Evolutionary conservation across 2,329 filamentous ascomycete species (phyloP).

Genomic region (Neonectria punicea): DNA sequence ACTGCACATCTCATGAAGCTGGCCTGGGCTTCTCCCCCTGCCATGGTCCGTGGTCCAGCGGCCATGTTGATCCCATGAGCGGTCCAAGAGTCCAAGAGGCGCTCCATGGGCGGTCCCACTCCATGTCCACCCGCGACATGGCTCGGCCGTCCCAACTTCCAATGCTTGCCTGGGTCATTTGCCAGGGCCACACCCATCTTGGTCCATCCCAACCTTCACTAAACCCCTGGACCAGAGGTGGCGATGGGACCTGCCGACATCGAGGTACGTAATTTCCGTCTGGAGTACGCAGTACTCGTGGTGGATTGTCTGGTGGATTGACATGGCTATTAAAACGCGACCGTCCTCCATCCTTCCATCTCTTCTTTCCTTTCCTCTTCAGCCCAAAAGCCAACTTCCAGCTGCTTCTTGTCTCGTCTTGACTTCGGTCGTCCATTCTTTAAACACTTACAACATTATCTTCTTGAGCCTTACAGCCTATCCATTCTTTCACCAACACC

Average conservation of each 20-base stretch:
- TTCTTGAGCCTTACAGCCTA: constrained; percentile 43
- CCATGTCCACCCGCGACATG: constrained; percentile 34
- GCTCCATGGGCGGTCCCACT: constrained; percentile 30
- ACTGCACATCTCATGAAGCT: constrained; percentile 18
- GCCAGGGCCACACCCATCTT: constrained; percentile 35
- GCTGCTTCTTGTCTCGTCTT: constrained; percentile 54
- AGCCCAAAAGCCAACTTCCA: constrained; percentile 57
- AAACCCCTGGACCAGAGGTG: constrained; percentile 37
- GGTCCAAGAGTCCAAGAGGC: constrained; percentile 20
- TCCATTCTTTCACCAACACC: constrained; percentile 39
- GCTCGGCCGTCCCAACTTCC: constrained; percentile 29
- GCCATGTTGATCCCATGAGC: constrained; percentile 35
- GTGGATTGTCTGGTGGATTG: constrained; percentile 25
- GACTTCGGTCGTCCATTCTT: constrained; percentile 70
- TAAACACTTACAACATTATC: constrained; percentile 38
- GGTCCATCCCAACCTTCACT: constrained; percentile 31
- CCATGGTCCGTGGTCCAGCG: constrained; percentile 33
- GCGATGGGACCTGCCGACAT: constrained; percentile 22
- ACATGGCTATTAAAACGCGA: constrained; percentile 59
- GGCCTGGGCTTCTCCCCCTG: constrained; percentile 18
- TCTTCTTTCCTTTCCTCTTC: constrained; percentile 48
- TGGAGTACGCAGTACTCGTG: constrained; percentile 30
- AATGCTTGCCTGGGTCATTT: constrained; percentile 37
- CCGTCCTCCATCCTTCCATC: constrained; percentile 46
- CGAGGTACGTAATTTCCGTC: constrained; percentile 42